A percentile compares a stretch with the other conserved stretches of the same genome.
phyloP scores from a whole-genome alignment of 768 basidiomycete genomes.

The Boletus reticuloceps region DNA sequence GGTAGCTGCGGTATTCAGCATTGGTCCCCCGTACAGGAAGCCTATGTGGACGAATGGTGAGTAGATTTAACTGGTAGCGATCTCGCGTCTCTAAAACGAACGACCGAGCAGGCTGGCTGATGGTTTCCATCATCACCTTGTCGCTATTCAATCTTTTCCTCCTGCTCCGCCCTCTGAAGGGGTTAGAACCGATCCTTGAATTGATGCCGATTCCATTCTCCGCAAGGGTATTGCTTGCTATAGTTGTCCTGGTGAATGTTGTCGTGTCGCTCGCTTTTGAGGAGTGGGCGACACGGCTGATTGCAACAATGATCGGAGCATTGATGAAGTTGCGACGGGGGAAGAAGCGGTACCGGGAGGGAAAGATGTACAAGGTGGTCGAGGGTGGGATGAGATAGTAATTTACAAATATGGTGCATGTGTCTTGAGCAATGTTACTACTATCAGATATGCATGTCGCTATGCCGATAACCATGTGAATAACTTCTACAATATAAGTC shows the following conservation, averaged over 20 bases:
- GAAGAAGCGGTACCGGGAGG: constrained; percentile 52
- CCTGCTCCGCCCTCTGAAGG: constrained; percentile 65
- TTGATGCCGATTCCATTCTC: constrained; percentile 70
- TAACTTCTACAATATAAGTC: not conserved
- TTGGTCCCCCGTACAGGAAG: constrained; percentile 94
- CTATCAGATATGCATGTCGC: constrained; percentile 2
- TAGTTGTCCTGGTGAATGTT: constrained; percentile 68
- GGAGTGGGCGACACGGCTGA: constrained; percentile 59
- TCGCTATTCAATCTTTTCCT: constrained; percentile 74
- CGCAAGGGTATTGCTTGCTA: constrained; percentile 69
- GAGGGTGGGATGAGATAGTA: constrained; percentile 62
- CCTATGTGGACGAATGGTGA: constrained; percentile 93
- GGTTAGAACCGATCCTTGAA: constrained; percentile 61
- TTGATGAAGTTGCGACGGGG: constrained; percentile 40
- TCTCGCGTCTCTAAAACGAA: not conserved
- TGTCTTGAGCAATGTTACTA: too few species aligned
- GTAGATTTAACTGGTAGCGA: constrained; percentile 19
- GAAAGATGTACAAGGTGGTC: constrained; percentile 83
- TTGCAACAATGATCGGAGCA: constrained; percentile 54
- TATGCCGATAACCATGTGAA: constrained; percentile 14
- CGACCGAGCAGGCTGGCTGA: constrained; percentile 62
- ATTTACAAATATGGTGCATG: not conserved
- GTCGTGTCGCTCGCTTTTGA: constrained; percentile 73
- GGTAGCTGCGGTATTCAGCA: constrained; percentile 95
- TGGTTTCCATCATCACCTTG: constrained; percentile 70